phyloP scores from a whole-genome alignment of 805 yeast genomes.

The Hanseniaspora guilliermondii region DNA sequence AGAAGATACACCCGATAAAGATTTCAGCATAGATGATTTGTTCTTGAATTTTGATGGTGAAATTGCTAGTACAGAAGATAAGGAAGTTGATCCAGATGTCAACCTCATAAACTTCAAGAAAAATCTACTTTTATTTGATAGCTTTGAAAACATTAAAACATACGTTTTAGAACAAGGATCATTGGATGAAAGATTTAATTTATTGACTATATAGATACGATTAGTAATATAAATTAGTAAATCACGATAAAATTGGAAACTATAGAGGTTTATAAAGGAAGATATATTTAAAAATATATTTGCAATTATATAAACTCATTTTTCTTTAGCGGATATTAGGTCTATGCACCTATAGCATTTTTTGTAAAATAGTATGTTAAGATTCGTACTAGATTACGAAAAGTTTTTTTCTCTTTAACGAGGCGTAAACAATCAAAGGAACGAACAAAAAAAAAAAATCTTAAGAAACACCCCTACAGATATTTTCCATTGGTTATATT shows the following conservation, averaged over 20 bases:
- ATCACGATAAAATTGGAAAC: too few relatives aligned
- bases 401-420: neutral
- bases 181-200: slow-evolving; percentile 55
- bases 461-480: too few relatives aligned
- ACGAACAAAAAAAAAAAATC: neutral
- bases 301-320: too few relatives aligned
- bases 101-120: slow-evolving; percentile 30
- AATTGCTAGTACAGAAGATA: neutral
- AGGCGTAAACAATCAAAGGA: neutral
- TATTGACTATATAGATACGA: slow-evolving; percentile 16
- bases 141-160: slow-evolving; percentile 55
- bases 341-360: too few relatives aligned
- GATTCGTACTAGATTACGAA: neutral
- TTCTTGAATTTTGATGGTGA: slow-evolving; percentile 3
- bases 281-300: too few relatives aligned
- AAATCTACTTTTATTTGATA: slow-evolving; percentile 27
- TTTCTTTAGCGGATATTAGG: too few relatives aligned
- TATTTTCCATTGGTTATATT: too few relatives aligned
- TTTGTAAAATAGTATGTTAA: too few relatives aligned
- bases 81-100: neutral
- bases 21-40: neutral
- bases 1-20: neutral
- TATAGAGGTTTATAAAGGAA: too few relatives aligned
- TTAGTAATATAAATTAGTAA: slow-evolving; percentile 23
- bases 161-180: slow-evolving; percentile 59